phyloP scores from a whole-genome alignment of 2,329 filamentous ascomycete species.

The Fusarium hainanense region DNA sequence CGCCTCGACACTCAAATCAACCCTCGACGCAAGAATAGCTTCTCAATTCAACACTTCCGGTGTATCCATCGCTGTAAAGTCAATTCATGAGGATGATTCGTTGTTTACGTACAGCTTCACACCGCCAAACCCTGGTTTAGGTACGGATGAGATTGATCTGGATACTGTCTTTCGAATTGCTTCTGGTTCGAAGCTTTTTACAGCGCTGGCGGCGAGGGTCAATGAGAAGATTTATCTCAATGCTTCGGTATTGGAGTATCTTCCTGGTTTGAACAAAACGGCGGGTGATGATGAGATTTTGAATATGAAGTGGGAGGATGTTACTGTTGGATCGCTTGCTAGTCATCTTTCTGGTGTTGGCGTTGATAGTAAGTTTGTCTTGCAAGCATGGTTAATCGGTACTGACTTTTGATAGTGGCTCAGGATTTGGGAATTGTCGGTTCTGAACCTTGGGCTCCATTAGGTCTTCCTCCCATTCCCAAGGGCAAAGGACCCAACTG shows the following conservation, averaged over 20 bases:
- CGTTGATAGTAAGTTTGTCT: constrained; percentile 47
- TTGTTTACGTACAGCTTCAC: constrained; percentile 57
- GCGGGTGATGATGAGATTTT: constrained; percentile 46
- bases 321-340: constrained; percentile 59
- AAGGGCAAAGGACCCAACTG: constrained; percentile 48
- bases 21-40: constrained; percentile 45
- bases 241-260: constrained; percentile 58
- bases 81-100: constrained; percentile 53
- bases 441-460: constrained; percentile 42
- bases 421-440: constrained; percentile 49
- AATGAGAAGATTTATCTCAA: constrained; percentile 50
- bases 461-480: constrained; percentile 49
- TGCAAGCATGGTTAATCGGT: too few relatives aligned
- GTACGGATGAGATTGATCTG: constrained; percentile 43
- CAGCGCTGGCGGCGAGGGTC: constrained; percentile 49
- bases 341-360: constrained; percentile 59
- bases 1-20: background rate
- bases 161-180: constrained; percentile 52
- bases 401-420: constrained; percentile 44
- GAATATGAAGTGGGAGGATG: constrained; percentile 58
- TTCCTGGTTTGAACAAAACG: constrained; percentile 52
- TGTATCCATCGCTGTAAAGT: constrained; percentile 55
- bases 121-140: constrained; percentile 46
- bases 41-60: constrained; percentile 48
- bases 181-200: constrained; percentile 51